Evolutionary conservation across 129 eudicot species (phyloP).

Genomic region (Rutidosis leptorrhynchoides): DNA sequence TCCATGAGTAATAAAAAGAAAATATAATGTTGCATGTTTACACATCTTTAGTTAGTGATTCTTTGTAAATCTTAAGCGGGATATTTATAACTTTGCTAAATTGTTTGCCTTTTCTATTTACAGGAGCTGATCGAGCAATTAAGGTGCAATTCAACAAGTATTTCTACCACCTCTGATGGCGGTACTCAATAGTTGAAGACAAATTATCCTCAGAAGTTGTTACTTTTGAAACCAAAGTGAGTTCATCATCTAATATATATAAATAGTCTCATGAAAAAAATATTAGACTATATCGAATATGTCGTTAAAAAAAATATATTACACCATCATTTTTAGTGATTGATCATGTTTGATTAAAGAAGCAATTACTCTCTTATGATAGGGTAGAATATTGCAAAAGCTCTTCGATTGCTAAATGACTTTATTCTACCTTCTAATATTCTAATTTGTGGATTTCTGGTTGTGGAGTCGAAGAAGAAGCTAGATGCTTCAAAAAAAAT

Average conservation of each 20-base stretch:
- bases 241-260: background rate
- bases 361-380: background rate
- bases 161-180: constrained; percentile 62
- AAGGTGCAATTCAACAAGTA: constrained; percentile 62
- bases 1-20: constrained; percentile 81
- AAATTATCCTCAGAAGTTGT: constrained; percentile 83
- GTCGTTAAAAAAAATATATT: too few relatives aligned
- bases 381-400: background rate
- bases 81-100: background rate
- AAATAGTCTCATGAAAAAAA: background rate
- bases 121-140: constrained; percentile 90
- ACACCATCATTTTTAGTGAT: background rate
- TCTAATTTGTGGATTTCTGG: constrained; percentile 35
- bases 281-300: too few relatives aligned
- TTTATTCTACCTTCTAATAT: background rate
- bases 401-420: background rate
- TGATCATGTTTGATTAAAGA: background rate
- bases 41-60: constrained; percentile 2
- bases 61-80: background rate
- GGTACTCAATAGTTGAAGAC: constrained; percentile 87
- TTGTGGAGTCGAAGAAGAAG: constrained; percentile 79
- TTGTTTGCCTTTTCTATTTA: constrained; percentile 9
- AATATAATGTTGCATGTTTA: constrained; percentile 70
- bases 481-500: too few relatives aligned
- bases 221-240: constrained; percentile 79